Conservation (phyloP, 257 asterid genomes). For the Nicotiana tomentosiformis region DNA sequence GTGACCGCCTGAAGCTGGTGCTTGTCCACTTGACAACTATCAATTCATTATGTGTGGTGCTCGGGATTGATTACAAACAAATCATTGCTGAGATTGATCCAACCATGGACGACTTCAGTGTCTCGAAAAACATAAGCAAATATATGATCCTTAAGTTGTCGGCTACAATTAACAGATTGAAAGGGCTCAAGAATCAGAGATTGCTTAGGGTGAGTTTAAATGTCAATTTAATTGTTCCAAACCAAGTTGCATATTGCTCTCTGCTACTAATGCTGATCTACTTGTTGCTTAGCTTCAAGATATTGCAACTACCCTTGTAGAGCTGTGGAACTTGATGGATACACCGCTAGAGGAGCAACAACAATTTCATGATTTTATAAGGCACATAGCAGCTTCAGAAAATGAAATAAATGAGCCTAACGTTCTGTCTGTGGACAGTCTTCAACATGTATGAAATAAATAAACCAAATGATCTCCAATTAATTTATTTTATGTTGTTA, state of each 20-base stretch:
- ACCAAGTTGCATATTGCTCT: not conserved
- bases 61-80: conserved; percentile 66
- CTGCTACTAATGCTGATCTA: conserved; percentile 6
- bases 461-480: not conserved
- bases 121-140: conserved; percentile 41
- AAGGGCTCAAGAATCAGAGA: conserved; percentile 62
- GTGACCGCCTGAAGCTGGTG: conserved; percentile 62
- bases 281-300: conserved; percentile 60
- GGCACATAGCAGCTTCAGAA: conserved; percentile 64
- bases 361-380: conserved; percentile 50
- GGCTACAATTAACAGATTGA: conserved; percentile 32
- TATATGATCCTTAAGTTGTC: conserved; percentile 52
- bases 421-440: conserved; percentile 49
- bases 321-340: conserved; percentile 91
- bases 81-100: conserved; percentile 54
- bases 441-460: conserved; percentile 39
- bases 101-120: conserved; percentile 39
- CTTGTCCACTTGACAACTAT: conserved; percentile 43
- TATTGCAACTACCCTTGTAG: conserved; percentile 74
- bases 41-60: conserved; percentile 58
- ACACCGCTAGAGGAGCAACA: conserved; percentile 70
- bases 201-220: conserved; percentile 51
- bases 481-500: not conserved
- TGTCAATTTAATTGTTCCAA: conserved; percentile 6
- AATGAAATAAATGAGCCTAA: conserved; percentile 62